Evolutionary conservation across 169 alveolate genomes (phyloP).

Genomic region (Babesia bigemina): DNA sequence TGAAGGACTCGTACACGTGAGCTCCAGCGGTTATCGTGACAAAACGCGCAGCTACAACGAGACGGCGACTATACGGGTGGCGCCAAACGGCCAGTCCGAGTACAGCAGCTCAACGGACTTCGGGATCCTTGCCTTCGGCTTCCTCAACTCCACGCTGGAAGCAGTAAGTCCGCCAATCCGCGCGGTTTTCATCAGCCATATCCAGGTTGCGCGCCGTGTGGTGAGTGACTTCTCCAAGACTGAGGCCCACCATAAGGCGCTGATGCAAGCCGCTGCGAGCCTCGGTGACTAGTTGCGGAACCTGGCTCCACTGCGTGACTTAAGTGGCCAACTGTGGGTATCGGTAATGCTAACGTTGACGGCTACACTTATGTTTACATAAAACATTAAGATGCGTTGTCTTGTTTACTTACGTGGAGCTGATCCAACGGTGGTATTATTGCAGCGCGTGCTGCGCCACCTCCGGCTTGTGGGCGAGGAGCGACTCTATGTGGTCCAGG

Average conservation of each 20-base stretch:
- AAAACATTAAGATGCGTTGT: too few species aligned
- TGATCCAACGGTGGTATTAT: neutral
- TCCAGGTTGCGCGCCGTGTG: conserved; percentile 20
- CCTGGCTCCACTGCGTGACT: too few species aligned
- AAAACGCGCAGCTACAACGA: conserved; percentile 42
- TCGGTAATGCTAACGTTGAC: too few species aligned
- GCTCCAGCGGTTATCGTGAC: neutral
- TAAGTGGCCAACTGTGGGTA: too few species aligned
- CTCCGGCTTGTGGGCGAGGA: conserved; percentile 29
- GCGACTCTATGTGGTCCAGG: conserved; percentile 62
- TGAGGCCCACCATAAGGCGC: conserved; percentile 3
- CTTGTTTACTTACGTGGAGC: too few species aligned
- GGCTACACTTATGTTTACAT: too few species aligned
- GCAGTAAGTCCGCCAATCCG: conserved; percentile 11
- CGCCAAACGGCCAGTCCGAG: conserved; percentile 9
- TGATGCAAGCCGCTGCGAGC: conserved; percentile 1
- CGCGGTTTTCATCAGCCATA: neutral
- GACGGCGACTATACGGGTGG: conserved; percentile 31
- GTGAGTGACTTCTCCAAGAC: conserved; percentile 27
- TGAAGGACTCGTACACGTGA: conserved; percentile 45
- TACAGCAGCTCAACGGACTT: conserved; percentile 44
- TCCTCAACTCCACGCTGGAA: conserved; percentile 51
- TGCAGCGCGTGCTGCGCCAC: conserved; percentile 34
- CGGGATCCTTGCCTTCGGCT: conserved; percentile 41
- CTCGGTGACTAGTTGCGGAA: neutral